Evolutionary conservation across 345 rosid genomes (phyloP).

Genomic region (Citropsis articulata): DNA sequence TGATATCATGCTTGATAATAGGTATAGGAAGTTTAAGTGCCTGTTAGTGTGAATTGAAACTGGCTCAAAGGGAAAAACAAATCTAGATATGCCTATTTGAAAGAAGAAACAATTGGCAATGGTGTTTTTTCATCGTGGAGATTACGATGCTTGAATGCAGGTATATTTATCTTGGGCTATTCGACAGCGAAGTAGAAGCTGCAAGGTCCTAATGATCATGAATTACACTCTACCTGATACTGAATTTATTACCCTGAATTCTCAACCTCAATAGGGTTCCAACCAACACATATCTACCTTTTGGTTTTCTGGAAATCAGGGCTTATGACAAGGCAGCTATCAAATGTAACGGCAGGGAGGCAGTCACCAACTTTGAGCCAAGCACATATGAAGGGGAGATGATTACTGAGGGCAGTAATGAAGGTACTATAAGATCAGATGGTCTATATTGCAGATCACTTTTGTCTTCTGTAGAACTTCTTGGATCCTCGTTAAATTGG

Average conservation of each 20-base stretch:
- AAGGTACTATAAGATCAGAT: constrained; percentile 41
- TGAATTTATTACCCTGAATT: constrained; percentile 47
- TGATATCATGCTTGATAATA: neutral
- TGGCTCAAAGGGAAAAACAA: constrained; percentile 30
- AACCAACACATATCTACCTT: constrained; percentile 53
- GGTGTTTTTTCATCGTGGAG: constrained; percentile 59
- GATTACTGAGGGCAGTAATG: constrained; percentile 38
- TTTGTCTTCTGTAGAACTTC: neutral
- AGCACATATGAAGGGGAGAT: constrained; percentile 67
- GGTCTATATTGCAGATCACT: neutral
- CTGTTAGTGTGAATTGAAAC: constrained; percentile 23
- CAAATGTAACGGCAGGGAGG: constrained; percentile 83
- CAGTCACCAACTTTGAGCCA: constrained; percentile 85
- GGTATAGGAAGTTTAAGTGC: constrained; percentile 16
- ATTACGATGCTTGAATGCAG: constrained; percentile 91
- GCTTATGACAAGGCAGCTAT: constrained; percentile 98
- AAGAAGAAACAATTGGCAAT: constrained; percentile 46
- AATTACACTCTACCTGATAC: constrained; percentile 47
- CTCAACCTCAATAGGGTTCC: constrained; percentile 39
- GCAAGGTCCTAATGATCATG: constrained; percentile 92
- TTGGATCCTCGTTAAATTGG: constrained; percentile 16
- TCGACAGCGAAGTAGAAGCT: constrained; percentile 98
- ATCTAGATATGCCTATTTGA: constrained; percentile 27
- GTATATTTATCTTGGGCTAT: constrained; percentile 98
- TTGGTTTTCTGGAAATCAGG: constrained; percentile 70